Percentiles rank a stretch among this genome's conserved stretches.
phyloP scores from a whole-genome alignment of 2,329 filamentous ascomycete genomes.

The Venturiaceae sp. region DNA sequence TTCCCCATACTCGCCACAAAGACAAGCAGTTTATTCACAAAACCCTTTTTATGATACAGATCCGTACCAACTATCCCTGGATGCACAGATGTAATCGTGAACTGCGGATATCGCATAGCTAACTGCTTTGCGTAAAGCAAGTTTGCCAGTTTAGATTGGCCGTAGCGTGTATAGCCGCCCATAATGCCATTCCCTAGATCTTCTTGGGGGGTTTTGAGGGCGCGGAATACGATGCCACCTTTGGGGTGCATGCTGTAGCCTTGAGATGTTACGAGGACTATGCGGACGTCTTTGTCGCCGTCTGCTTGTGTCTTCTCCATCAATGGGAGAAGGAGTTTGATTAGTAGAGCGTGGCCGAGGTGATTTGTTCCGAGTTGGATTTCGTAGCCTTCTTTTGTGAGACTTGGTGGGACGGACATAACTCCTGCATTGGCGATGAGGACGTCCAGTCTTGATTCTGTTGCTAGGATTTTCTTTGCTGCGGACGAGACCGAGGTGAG shows the following conservation, averaged over 20 bases:
- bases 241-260: slow-evolving; percentile 14
- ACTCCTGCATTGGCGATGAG: slow-evolving; percentile 39
- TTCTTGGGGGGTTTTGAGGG: slow-evolving; percentile 27
- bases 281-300: slow-evolving; percentile 33
- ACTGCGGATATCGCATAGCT: slow-evolving; percentile 31
- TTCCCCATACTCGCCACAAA: background rate
- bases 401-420: slow-evolving; percentile 19
- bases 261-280: slow-evolving; percentile 32
- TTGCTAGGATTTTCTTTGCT: too few relatives aligned
- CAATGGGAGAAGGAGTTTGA: slow-evolving; percentile 33
- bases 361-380: slow-evolving; percentile 42
- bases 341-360: slow-evolving; percentile 40
- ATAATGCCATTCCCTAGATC: slow-evolving; percentile 24
- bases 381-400: slow-evolving; percentile 39
- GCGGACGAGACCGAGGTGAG: slow-evolving; percentile 30
- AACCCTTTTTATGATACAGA: slow-evolving; percentile 13
- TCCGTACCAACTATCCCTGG: slow-evolving; percentile 40
- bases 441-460: slow-evolving; percentile 36
- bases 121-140: slow-evolving; percentile 35
- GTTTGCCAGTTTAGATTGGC: slow-evolving; percentile 40
- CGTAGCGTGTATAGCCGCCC: slow-evolving; percentile 32
- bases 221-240: slow-evolving; percentile 25
- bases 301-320: slow-evolving; percentile 33
- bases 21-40: background rate
- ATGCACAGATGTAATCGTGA: slow-evolving; percentile 35